A percentile compares a stretch with the other conserved stretches of the same genome.
Evolutionary conservation across 352 stramenopile species (phyloP).

Genomic region (Globisporangium canariense): DNA sequence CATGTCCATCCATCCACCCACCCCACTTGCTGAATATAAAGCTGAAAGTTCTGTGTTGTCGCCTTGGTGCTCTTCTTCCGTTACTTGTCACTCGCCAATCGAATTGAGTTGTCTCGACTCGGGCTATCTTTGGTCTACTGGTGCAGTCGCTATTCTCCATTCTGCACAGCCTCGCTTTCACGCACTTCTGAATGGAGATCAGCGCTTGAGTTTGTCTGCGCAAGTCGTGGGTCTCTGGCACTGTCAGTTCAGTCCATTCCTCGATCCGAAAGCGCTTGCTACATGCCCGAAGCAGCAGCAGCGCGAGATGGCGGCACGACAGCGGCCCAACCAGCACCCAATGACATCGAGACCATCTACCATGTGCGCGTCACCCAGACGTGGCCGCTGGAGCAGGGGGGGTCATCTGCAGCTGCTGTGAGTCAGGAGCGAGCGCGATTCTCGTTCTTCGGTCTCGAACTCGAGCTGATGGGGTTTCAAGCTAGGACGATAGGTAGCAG

Average conservation of each 20-base stretch:
- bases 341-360: constrained; percentile 24
- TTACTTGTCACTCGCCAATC: not conserved
- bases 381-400: constrained; percentile 13
- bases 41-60: not conserved
- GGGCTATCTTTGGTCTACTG: constrained; percentile 6
- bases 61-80: not conserved
- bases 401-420: not conserved
- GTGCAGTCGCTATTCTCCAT: not conserved
- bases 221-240: not conserved
- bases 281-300: constrained; percentile 1
- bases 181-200: not conserved
- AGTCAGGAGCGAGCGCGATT: not conserved
- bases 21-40: constrained; percentile 10
- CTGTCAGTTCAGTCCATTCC: constrained; percentile 2
- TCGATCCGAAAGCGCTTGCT: not conserved
- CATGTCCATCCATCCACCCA: not conserved
- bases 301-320: constrained; percentile 3
- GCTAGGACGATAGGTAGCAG: not conserved
- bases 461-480: constrained; percentile 32
- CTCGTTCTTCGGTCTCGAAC: constrained; percentile 45
- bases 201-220: not conserved
- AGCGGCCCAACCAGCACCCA: not conserved
- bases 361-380: constrained; percentile 34
- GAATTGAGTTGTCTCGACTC: not conserved
- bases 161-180: not conserved